Conservation (phyloP, 2,329 filamentous ascomycete genomes). For the Alternaria arbusti region DNA sequence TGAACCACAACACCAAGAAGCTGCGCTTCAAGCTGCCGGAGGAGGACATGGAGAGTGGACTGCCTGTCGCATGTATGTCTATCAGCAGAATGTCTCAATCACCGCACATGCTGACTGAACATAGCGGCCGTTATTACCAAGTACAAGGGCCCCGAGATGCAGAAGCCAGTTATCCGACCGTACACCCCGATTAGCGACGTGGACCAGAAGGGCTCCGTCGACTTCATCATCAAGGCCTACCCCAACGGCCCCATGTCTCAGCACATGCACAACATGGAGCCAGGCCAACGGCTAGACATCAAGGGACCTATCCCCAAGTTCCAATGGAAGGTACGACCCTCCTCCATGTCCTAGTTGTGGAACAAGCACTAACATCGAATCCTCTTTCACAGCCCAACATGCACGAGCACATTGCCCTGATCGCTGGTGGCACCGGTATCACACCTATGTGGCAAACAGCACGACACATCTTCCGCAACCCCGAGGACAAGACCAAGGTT, state of each 20-base stretch:
- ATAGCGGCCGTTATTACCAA: slow-evolving; percentile 83
- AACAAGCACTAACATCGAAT: not conserved
- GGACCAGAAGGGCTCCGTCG: slow-evolving; percentile 78
- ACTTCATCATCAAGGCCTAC: slow-evolving; percentile 92
- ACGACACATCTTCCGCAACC: slow-evolving; percentile 93
- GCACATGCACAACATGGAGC: slow-evolving; percentile 82
- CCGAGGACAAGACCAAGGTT: slow-evolving; percentile 95
- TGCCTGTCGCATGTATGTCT: slow-evolving; percentile 73
- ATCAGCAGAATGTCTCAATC: not conserved
- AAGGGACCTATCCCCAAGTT: slow-evolving; percentile 98
- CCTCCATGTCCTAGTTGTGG: not conserved
- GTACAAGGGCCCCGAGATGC: slow-evolving; percentile 80
- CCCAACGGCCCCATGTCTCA: slow-evolving; percentile 88
- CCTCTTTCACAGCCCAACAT: slow-evolving; percentile 68
- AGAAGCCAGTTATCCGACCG: slow-evolving; percentile 87
- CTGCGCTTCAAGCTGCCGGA: slow-evolving; percentile 88
- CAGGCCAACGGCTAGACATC: slow-evolving; percentile 83
- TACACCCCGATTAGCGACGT: slow-evolving; percentile 94
- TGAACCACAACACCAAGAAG: slow-evolving; percentile 96
- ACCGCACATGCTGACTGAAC: not conserved
- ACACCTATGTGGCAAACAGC: slow-evolving; percentile 97
- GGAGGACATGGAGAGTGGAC: slow-evolving; percentile 80
- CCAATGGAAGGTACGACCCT: slow-evolving; percentile 64
- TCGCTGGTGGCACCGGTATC: slow-evolving; percentile 96
- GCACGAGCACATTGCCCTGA: slow-evolving; percentile 82